phyloP scores from a whole-genome alignment of 495 filamentous ascomycete genomes.

The Evernia prunastri region DNA sequence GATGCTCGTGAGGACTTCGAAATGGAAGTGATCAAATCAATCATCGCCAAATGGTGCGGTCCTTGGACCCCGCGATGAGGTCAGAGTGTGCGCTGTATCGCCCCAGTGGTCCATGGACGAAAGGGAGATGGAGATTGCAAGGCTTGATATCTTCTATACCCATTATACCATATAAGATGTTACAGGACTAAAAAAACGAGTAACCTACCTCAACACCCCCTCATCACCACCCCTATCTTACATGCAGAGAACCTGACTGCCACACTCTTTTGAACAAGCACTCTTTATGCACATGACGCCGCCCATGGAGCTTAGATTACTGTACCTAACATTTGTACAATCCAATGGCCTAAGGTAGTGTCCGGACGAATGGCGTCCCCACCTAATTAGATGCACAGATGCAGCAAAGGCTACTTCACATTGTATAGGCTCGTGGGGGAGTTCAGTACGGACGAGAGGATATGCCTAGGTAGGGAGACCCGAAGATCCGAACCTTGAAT shows the following conservation, averaged over 20 bases:
- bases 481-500: background rate
- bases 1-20: background rate
- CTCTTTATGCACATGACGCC: too few relatives aligned
- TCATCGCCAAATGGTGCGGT: background rate
- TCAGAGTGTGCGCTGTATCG: background rate
- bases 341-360: too few relatives aligned
- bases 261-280: too few relatives aligned
- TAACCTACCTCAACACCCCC: too few relatives aligned
- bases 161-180: background rate
- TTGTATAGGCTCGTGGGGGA: background rate
- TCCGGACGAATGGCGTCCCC: slow-evolving; percentile 13
- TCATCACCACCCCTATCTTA: too few relatives aligned
- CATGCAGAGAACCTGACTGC: too few relatives aligned
- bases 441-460: slow-evolving; percentile 12
- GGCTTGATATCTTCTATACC: too few relatives aligned
- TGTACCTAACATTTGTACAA: too few relatives aligned
- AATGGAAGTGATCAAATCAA: background rate
- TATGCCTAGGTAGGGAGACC: background rate
- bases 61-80: background rate
- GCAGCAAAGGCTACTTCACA: background rate
- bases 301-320: too few relatives aligned
- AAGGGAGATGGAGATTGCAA: background rate
- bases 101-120: background rate
- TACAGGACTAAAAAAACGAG: background rate
- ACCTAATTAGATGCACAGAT: background rate